Base-by-base conservation (phyloP, 129 eudicot species). In the Chrysanthemum makinoi region DNA sequence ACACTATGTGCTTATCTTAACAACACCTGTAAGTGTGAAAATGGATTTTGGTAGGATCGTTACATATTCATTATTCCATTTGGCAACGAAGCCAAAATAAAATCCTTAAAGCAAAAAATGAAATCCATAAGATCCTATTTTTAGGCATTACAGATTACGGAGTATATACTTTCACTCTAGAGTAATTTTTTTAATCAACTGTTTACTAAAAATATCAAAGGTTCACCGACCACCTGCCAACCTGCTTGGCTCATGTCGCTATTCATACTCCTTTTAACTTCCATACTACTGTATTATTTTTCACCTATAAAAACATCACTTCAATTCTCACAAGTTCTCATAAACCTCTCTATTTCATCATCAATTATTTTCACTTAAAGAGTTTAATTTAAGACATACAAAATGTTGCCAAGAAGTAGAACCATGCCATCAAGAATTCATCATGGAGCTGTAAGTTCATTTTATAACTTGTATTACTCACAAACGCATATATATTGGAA, bases 381-480 rank as follows among this genome's bases (percentile, higher is more conserved):
- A 39, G 46, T 33, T 56, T 50, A 63, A 22, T 33, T 56, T 50
- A 63, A 22, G 50, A 55, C 49, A 51, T 78, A 63, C 66, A 68
- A 22, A 65, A 86, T 86, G 87, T 65, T 86, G 83, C 86, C 91
- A 65, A 86, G 91, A 71, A 86, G 91, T 77, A 71, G 91, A 86
- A 86, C 91, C 49, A 72, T 86, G 69, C 91, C 91, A 24, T 80
- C 91, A 20, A 83, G 91, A 79, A 80, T 86, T 66, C 73, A 75
- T 26, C 64, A 83, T 50, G 91, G 87, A 63, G 76, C 62, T 61
- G 91, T 86, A 80, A 75, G 81, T 78, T 71, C 62, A 11, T 17
- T 53, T 73, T 53, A 33, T 43, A 2, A 62, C 1, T 20, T 8
- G 6, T 15, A 24, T 28, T 5, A 30, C 4, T 30, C 35, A 30